Evolutionary conservation across 2,329 filamentous ascomycete species (phyloP), one percentile per base, ranked within the genome.

Genomic region (Aspergillus eucalypticola): DNA sequence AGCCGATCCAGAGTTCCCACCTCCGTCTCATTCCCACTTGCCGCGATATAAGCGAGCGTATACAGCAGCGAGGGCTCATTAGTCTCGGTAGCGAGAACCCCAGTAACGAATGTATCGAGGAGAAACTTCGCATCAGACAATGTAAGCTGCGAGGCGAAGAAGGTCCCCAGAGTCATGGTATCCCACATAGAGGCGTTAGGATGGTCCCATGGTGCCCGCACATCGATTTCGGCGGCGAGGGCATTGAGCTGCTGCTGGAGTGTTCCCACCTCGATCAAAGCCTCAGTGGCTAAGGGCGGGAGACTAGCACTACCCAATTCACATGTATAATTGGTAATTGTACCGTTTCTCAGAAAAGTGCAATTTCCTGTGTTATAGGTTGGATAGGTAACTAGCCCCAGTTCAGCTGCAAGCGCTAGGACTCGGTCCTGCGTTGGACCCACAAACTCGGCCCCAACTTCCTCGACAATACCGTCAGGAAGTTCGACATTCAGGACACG

Each of bases 361-460:
- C 44, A 41, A n/a, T 58, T 58, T 7, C 55, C 55, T 3, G 21
- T 17, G 35, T 52, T 44, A 25, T 52, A 58, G 11, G 55, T 58
- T 4, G 19, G 52, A 42, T 64, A 69, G 1, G 63, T 65, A 11
- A 61, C 27, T 2, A 71, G 48, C 8, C 56, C 58, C 7, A 71
- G 67, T 3, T 67, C 60, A 1, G 42, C 23, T 29, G 64, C 62
- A 8, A 71, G 59, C 15, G 62, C 62, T 0, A 69, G 51, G 1
- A 69, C 63, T 8, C 58, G 61, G 23, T 70, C 63, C 46, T 72
- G 66, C 5, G 67, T 69, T 42, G 64, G 70, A 23, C 68, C 69
- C 2, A 71, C 56, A 10, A 69, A 73, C 7, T 63, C 67, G 8
- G 64, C 71, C 6, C 69, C 71, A 8, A 69, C 59, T 35, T 73